Percentiles rank a stretch among this genome's conserved stretches.
phyloP scores from a whole-genome alignment of 768 basidiomycete genomes.

The Trametes cubensis region DNA sequence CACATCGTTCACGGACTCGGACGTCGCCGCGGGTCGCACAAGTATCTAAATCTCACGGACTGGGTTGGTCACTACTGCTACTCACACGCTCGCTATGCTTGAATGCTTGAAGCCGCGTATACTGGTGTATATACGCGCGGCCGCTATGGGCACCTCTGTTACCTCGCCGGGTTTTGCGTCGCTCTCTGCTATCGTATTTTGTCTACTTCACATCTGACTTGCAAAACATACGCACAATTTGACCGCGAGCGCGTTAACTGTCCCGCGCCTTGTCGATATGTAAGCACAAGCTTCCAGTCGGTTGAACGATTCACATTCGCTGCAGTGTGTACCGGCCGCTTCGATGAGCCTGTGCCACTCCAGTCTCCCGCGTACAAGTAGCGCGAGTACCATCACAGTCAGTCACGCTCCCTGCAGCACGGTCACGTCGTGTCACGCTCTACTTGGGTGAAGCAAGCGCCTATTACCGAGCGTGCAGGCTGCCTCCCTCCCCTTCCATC shows the following conservation, averaged over 20 bases:
- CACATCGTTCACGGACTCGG: no score
- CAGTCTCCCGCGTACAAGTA: no score
- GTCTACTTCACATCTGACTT: neutral
- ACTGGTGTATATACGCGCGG: neutral
- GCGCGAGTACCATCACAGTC: constrained; percentile 13
- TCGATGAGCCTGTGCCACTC: no score
- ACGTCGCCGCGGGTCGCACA: no score
- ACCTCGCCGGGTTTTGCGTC: neutral
- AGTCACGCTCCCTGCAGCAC: neutral
- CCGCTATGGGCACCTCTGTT: neutral
- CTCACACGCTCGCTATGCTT: no score
- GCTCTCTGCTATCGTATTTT: neutral
- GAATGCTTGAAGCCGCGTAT: no score
- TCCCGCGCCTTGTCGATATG: no score
- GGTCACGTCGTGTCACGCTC: constrained; percentile 10
- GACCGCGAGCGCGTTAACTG: no score
- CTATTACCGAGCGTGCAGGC: constrained; percentile 8
- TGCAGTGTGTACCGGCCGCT: no score
- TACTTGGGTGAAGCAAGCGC: constrained; percentile 1
- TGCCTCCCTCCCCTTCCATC: constrained; percentile 15
- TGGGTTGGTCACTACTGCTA: neutral
- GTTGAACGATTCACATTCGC: no score
- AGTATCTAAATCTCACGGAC: no score
- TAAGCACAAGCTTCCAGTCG: no score
- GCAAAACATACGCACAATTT: neutral